phyloP scores from a whole-genome alignment of 306 rosid species.

The Gastrolobium villosum region DNA sequence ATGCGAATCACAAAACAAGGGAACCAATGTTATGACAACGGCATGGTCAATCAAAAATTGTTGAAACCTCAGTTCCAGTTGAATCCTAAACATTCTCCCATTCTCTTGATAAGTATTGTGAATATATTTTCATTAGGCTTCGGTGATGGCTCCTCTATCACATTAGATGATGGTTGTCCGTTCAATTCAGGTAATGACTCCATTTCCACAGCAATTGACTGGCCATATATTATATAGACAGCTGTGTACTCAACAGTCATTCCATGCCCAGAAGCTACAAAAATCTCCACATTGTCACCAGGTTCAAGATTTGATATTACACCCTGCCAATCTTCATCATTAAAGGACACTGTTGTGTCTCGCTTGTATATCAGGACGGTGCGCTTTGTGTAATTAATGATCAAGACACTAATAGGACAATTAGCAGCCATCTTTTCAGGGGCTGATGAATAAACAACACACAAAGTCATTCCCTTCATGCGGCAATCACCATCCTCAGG shows the following conservation, averaged over 20 bases:
- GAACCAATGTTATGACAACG: no score
- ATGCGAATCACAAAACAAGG: no score
- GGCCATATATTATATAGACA: neutral
- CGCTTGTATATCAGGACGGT: slow-evolving; percentile 5
- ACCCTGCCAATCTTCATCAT: slow-evolving; percentile 7
- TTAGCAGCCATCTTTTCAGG: neutral
- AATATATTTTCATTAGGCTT: no score
- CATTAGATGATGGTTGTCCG: no score
- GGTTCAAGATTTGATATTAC: neutral
- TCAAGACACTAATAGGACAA: neutral
- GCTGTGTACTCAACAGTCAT: neutral
- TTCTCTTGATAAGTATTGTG: no score
- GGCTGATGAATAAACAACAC: neutral
- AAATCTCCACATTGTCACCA: neutral
- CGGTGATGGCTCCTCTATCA: no score
- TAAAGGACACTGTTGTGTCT: slow-evolving; percentile 7
- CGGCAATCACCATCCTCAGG: neutral
- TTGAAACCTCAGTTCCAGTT: no score
- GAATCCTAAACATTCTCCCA: no score
- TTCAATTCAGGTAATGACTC: no score
- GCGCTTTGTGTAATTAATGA: neutral
- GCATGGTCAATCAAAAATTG: no score
- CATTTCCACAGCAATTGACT: neutral
- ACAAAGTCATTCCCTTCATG: no score
- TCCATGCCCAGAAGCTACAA: no score